phyloP scores from a whole-genome alignment of 2,329 filamentous ascomycete species.

The Amesomyces nigricolor region DNA sequence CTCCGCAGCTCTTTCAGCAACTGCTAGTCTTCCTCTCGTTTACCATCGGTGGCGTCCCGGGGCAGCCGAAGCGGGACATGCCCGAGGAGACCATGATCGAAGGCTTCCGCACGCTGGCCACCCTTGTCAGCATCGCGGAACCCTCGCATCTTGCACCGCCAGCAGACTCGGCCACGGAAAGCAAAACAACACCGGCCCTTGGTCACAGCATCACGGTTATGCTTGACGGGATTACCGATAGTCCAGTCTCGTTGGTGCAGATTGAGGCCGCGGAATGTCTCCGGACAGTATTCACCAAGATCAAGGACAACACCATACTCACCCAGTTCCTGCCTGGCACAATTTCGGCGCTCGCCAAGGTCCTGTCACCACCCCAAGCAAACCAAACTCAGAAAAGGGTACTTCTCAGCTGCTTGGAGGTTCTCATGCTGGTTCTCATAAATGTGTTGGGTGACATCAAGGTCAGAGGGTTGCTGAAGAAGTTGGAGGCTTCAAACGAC shows the following conservation, averaged over 20 bases:
- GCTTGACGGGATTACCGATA: constrained; percentile 65
- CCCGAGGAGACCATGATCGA: constrained; percentile 71
- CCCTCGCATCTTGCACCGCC: constrained; percentile 33
- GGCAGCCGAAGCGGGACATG: constrained; percentile 42
- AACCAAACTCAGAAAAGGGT: constrained; percentile 53
- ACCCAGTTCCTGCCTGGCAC: constrained; percentile 85
- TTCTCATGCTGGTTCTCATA: constrained; percentile 50
- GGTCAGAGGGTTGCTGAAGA: constrained; percentile 41
- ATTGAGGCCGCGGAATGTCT: constrained; percentile 63
- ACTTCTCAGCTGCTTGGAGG: constrained; percentile 55
- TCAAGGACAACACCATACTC: constrained; percentile 68
- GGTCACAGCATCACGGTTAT: constrained; percentile 79
- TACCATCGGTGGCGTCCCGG: constrained; percentile 67
- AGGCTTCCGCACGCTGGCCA: constrained; percentile 63
- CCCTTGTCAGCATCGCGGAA: constrained; percentile 57
- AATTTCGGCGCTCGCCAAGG: constrained; percentile 72
- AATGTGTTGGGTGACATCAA: constrained; percentile 54
- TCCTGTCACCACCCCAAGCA: constrained; percentile 62
- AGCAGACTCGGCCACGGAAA: constrained; percentile 32
- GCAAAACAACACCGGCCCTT: constrained; percentile 65
- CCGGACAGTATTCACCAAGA: constrained; percentile 52
- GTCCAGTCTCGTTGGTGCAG: constrained; percentile 62
- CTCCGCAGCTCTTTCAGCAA: constrained; percentile 70
- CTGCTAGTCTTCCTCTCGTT: constrained; percentile 79
- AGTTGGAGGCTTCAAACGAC: constrained; percentile 27